Percentiles rank a stretch among this genome's conserved stretches.
phyloP scores from a whole-genome alignment of 176 grass and related monocot genomes.

The Areca catechu region DNA sequence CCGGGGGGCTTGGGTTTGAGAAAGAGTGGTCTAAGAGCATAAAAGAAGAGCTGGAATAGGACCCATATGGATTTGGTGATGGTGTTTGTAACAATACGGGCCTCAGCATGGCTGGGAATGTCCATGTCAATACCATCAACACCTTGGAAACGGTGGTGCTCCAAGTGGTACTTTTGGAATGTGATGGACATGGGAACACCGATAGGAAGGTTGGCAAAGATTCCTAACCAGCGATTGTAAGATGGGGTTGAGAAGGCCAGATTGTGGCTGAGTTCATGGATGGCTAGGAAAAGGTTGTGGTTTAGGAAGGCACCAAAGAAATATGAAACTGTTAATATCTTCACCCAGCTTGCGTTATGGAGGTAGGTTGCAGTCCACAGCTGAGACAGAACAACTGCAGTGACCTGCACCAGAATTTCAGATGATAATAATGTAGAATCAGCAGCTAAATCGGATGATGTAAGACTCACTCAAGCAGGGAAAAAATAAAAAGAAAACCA shows the following conservation, averaged over 20 bases:
- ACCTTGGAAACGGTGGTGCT: constrained; percentile 93
- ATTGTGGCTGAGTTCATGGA: constrained; percentile 95
- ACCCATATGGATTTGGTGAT: constrained; percentile 73
- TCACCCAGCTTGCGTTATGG: constrained; percentile 53
- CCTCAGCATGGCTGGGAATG: constrained; percentile 56
- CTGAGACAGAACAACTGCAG: constrained; percentile 60
- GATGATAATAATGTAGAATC: constrained; percentile 10
- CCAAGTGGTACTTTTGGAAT: constrained; percentile 95
- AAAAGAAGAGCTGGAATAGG: constrained; percentile 86
- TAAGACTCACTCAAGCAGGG: too few species aligned
- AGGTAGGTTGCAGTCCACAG: constrained; percentile 61
- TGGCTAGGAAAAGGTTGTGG: constrained; percentile 94
- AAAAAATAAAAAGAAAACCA: too few species aligned
- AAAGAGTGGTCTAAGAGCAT: constrained; percentile 68
- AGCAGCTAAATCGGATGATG: background rate
- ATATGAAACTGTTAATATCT: constrained; percentile 59
- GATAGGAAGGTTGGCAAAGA: constrained; percentile 91
- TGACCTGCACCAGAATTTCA: constrained; percentile 43
- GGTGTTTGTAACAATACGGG: constrained; percentile 34
- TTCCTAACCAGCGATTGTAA: constrained; percentile 75
- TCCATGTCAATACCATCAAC: constrained; percentile 91
- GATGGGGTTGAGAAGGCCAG: constrained; percentile 78
- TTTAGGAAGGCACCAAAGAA: constrained; percentile 97
- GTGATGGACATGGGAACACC: constrained; percentile 92
- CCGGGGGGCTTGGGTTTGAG: constrained; percentile 81